phyloP scores from a whole-genome alignment of 257 asterid genomes.

The Nicotiana otophora region DNA sequence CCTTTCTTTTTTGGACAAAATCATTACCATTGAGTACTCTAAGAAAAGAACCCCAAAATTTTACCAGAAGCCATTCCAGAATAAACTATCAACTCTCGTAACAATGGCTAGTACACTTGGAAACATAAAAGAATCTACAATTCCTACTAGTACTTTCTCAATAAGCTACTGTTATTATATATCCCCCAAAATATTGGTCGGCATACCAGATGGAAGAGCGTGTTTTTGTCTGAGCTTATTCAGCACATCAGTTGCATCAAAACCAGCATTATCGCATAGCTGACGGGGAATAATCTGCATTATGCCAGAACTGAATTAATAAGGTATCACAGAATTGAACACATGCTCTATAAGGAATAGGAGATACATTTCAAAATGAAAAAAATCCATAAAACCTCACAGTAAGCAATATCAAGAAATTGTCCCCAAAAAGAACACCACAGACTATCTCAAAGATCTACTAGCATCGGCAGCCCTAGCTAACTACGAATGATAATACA shows the following conservation, averaged over 20 bases:
- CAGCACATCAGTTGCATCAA: conserved; percentile 94
- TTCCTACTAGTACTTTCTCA: neutral
- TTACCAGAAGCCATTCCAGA: neutral
- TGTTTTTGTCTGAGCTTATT: conserved; percentile 96
- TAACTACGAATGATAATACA: neutral
- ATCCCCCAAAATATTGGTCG: neutral
- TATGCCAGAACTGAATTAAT: neutral
- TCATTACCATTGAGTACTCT: neutral
- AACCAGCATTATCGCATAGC: conserved; percentile 68
- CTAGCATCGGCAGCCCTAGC: neutral
- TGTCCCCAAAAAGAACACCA: neutral
- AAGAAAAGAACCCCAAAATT: neutral
- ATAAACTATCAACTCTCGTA: neutral
- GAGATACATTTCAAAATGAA: neutral
- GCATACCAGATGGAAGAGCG: conserved; percentile 82
- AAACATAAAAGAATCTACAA: neutral
- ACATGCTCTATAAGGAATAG: neutral
- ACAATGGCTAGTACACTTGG: neutral
- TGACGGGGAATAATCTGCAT: conserved; percentile 58
- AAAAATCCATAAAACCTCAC: neutral
- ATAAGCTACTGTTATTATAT: neutral
- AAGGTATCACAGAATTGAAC: neutral
- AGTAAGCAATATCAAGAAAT: conserved; percentile 3
- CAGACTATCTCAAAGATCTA: neutral
- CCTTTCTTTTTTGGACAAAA: neutral